phyloP scores from a whole-genome alignment of 2,329 filamentous ascomycete species.

The Fusarium cyanostomum region DNA sequence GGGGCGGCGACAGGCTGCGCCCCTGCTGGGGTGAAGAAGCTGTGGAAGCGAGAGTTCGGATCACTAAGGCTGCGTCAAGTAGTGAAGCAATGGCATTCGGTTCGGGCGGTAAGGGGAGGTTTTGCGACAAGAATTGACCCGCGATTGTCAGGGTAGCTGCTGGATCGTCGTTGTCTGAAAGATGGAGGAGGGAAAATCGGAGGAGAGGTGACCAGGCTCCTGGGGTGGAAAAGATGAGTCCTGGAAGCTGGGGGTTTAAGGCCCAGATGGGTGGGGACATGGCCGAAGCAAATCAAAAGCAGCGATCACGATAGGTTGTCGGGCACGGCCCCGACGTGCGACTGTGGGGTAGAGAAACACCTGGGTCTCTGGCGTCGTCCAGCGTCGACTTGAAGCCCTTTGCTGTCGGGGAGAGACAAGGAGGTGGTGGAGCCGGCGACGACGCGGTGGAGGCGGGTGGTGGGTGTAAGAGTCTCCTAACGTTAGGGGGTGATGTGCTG shows the following conservation, averaged over 20 bases:
- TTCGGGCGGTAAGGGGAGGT: constrained; percentile 1
- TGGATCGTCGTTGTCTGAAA: constrained; percentile 16
- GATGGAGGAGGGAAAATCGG: constrained; percentile 36
- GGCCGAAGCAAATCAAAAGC: constrained; percentile 32
- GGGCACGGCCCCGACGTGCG: constrained; percentile 36
- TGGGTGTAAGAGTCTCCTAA: constrained; percentile 17
- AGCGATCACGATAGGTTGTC: constrained; percentile 39
- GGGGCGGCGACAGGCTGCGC: constrained; percentile 31
- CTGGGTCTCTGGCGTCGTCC: constrained; percentile 23
- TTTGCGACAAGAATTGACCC: constrained; percentile 9
- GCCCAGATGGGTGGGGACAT: constrained; percentile 37
- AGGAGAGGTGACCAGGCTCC: constrained; percentile 24
- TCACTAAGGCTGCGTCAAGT: constrained; percentile 5
- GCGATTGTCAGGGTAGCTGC: constrained; percentile 3
- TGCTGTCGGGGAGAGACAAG: constrained; percentile 9
- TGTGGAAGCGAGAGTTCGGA: constrained; percentile 19
- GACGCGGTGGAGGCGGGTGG: constrained; percentile 25
- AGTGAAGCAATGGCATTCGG: constrained; percentile 9
- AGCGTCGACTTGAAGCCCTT: constrained; percentile 15
- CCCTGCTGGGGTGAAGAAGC: constrained; percentile 31
- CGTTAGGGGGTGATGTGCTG: constrained; percentile 31
- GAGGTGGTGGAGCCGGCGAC: constrained; percentile 30
- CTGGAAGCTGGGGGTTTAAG: constrained; percentile 44
- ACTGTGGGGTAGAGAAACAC: constrained; percentile 43
- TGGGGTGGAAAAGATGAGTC: constrained; percentile 37